These are phyloP conservation scores for Aphanomyces euteiches DNA, from an alignment of 352 stramenopile species.

Conservation along the genomic window DNA sequence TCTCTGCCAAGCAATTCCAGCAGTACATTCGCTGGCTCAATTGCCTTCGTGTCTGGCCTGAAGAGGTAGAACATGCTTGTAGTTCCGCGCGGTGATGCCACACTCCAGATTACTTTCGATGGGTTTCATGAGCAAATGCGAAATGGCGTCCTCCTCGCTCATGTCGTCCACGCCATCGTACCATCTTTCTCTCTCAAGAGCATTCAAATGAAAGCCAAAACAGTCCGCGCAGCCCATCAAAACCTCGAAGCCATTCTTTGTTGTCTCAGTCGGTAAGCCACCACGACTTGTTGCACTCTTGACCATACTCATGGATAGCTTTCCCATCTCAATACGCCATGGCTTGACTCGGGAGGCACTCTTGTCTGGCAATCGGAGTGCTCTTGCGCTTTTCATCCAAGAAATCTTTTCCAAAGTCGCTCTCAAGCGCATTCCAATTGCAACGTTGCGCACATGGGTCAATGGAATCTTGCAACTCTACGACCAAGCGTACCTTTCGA, in stretches of 20 bases:
- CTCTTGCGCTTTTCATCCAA: constrained; percentile 10
- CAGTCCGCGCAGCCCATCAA: not conserved
- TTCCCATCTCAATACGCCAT: constrained; percentile 11
- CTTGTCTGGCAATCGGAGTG: constrained; percentile 6
- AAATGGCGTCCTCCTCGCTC: constrained; percentile 22
- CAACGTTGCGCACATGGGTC: not conserved
- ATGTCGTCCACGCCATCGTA: constrained; percentile 13
- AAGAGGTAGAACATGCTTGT: not conserved
- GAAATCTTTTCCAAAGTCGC: constrained; percentile 25
- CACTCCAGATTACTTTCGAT: not conserved
- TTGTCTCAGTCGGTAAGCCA: constrained; percentile 21
- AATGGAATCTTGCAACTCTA: constrained; percentile 20
- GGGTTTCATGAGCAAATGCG: constrained; percentile 8
- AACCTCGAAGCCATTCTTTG: constrained; percentile 20
- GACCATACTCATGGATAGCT: not conserved
- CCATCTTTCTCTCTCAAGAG: not conserved
- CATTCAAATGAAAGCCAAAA: constrained; percentile 10
- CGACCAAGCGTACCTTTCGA: too few relatives aligned
- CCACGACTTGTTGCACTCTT: not conserved
- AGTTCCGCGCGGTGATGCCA: not conserved
- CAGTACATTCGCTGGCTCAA: constrained; percentile 22
- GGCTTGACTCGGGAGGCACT: not conserved
- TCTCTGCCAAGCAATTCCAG: constrained; percentile 23
- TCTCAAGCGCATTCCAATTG: not conserved
- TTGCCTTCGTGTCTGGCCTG: constrained; percentile 7